Evolutionary conservation across 164 flowering plant species (phyloP).

Genomic region (Tetracentron sinense): DNA sequence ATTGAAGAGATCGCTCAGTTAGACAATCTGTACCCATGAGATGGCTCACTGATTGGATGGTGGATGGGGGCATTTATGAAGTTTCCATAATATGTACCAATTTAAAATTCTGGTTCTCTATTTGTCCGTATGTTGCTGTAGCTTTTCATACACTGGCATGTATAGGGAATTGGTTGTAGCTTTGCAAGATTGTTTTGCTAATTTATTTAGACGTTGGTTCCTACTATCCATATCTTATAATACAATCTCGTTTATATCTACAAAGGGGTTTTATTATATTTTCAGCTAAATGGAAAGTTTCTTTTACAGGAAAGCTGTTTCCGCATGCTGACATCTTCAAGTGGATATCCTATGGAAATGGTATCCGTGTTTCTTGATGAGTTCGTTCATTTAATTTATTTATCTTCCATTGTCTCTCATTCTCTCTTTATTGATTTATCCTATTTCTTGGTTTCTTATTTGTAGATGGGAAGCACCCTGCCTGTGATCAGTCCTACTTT

Average conservation of each 20-base stretch:
- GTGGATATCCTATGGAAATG: conserved; percentile 97
- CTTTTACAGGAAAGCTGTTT: conserved; percentile 54
- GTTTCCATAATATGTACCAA: no score
- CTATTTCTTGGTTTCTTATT: neutral
- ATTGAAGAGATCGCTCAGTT: no score
- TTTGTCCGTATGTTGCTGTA: no score
- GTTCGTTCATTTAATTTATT: neutral
- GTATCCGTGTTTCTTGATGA: conserved; percentile 32
- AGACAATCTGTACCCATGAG: no score
- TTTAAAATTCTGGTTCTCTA: no score
- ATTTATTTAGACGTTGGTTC: neutral
- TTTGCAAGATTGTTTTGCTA: neutral
- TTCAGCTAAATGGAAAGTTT: neutral
- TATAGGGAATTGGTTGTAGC: neutral
- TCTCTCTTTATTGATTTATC: neutral
- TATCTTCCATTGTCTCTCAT: neutral
- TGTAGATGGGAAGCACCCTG: conserved; percentile 80
- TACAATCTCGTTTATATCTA: neutral
- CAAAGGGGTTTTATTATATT: neutral
- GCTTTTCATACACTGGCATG: neutral
- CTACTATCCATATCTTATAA: no score
- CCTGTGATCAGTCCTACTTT: conserved; percentile 53
- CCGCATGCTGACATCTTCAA: conserved; percentile 74
- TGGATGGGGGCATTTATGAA: no score
- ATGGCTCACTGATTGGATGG: no score